Percentiles rank a stretch among this genome's conserved stretches.
phyloP scores from a whole-genome alignment of 371 early-diverging fungal species.

The Mucor indicus region DNA sequence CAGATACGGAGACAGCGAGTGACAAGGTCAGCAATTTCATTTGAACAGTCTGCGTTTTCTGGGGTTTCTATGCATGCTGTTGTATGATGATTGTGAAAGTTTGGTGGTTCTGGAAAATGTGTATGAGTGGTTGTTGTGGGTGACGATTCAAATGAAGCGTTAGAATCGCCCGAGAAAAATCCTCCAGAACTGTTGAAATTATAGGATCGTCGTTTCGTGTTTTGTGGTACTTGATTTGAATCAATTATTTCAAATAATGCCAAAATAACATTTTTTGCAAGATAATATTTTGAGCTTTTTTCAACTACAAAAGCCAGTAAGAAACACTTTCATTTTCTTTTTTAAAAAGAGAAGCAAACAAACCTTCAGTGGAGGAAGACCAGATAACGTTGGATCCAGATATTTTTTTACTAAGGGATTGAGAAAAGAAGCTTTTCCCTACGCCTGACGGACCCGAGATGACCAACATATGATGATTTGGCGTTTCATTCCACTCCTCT shows the following conservation, averaged over 20 bases:
- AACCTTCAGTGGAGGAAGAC: constrained; percentile 53
- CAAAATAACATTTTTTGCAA: constrained; percentile 44
- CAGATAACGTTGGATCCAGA: constrained; percentile 17
- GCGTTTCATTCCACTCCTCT: constrained; percentile 43
- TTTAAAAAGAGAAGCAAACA: too few relatives aligned
- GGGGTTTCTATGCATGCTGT: too few relatives aligned
- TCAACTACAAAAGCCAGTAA: too few relatives aligned
- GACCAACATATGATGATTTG: constrained; percentile 34
- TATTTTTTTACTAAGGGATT: constrained; percentile 18
- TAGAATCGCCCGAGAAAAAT: too few relatives aligned
- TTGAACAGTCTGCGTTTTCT: too few relatives aligned
- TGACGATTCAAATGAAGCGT: constrained; percentile 11
- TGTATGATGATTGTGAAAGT: too few relatives aligned
- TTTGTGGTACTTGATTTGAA: constrained; percentile 27
- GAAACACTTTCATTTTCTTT: too few relatives aligned
- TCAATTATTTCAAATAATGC: constrained; percentile 51
- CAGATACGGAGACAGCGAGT: constrained; percentile 39
- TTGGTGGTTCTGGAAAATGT: too few relatives aligned
- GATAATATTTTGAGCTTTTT: constrained; percentile 54
- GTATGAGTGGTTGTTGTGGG: constrained; percentile 15
- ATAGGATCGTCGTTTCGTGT: constrained; percentile 12
- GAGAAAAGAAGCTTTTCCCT: constrained; percentile 48
- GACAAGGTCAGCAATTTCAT: constrained; percentile 28
- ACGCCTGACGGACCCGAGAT: constrained; percentile 43
- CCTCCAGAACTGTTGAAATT: too few relatives aligned